Conservation (phyloP, 2,329 filamentous ascomycete genomes). For the Microsporum audouinii region DNA sequence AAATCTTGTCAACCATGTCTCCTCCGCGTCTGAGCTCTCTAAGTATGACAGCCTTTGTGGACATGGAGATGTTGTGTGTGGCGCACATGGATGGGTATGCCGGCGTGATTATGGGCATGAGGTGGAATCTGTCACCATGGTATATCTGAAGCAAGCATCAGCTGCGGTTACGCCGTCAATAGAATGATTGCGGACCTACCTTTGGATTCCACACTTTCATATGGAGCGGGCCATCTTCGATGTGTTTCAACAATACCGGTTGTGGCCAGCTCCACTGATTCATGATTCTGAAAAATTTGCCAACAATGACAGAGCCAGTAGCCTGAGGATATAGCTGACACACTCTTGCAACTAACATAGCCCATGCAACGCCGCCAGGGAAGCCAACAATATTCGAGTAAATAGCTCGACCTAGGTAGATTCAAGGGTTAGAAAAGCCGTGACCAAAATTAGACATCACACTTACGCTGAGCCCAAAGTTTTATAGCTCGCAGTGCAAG, state of each 20-base stretch:
- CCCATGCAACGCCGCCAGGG: conserved; percentile 93
- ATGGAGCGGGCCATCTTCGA: conserved; percentile 69
- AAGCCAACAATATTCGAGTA: conserved; percentile 96
- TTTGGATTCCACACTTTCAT: conserved; percentile 91
- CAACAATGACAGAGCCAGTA: conserved; percentile 73
- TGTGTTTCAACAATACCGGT: conserved; percentile 79
- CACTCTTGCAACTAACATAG: conserved; percentile 89
- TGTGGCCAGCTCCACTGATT: conserved; percentile 86
- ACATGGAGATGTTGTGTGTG: conserved; percentile 84
- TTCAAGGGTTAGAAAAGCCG: neutral
- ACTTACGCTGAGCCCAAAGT: conserved; percentile 72
- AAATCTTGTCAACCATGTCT: conserved; percentile 67
- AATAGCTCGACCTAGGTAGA: conserved; percentile 57
- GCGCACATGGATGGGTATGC: conserved; percentile 97
- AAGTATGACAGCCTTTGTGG: conserved; percentile 73
- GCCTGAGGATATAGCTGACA: conserved; percentile 95
- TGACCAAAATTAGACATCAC: neutral
- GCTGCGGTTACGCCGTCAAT: neutral
- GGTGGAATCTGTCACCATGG: conserved; percentile 65
- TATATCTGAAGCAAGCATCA: conserved; percentile 47
- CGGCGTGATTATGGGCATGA: conserved; percentile 98
- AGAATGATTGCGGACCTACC: conserved; percentile 36
- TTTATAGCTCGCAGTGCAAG: conserved; percentile 86
- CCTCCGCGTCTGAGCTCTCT: conserved; percentile 69
- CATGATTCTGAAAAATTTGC: conserved; percentile 91